Conservation (phyloP, 495 filamentous ascomycete species). For the Penicillium goetzii region DNA sequence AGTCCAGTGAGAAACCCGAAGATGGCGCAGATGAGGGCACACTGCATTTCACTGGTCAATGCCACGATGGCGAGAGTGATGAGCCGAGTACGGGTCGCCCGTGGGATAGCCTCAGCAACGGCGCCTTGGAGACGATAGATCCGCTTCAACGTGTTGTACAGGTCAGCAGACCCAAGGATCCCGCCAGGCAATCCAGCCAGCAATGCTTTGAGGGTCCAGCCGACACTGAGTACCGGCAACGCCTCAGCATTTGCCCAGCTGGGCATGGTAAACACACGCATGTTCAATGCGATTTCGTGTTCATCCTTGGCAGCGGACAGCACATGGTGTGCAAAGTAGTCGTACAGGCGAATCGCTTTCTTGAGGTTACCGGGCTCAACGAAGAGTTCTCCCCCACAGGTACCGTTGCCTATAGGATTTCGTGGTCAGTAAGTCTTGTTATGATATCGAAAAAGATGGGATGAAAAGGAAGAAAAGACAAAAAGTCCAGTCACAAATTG, state of each 20-base stretch:
- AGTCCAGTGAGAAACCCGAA: conserved; percentile 43
- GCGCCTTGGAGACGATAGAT: conserved; percentile 54
- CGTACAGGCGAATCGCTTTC: conserved; percentile 39
- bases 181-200: conserved; percentile 73
- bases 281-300: conserved; percentile 37
- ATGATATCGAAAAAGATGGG: conserved; percentile 13
- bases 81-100: conserved; percentile 31
- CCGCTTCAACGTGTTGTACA: conserved; percentile 68
- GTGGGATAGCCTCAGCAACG: conserved; percentile 33
- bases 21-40: conserved; percentile 46
- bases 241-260: conserved; percentile 25
- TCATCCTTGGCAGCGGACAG: conserved; percentile 40
- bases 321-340: conserved; percentile 45
- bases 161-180: conserved; percentile 66
- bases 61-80: conserved; percentile 47
- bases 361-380: conserved; percentile 38
- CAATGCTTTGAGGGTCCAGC: conserved; percentile 71
- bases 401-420: conserved; percentile 23
- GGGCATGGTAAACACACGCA: conserved; percentile 34
- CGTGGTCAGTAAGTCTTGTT: conserved; percentile 14
- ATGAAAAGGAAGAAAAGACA: too few relatives aligned
- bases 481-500: too few relatives aligned
- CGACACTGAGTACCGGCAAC: conserved; percentile 65
- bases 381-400: conserved; percentile 33
- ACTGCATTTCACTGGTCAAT: conserved; percentile 41